phyloP scores from a whole-genome alignment of 1,284 basidiomycete genomes.

The Fomitopsis palustris region DNA sequence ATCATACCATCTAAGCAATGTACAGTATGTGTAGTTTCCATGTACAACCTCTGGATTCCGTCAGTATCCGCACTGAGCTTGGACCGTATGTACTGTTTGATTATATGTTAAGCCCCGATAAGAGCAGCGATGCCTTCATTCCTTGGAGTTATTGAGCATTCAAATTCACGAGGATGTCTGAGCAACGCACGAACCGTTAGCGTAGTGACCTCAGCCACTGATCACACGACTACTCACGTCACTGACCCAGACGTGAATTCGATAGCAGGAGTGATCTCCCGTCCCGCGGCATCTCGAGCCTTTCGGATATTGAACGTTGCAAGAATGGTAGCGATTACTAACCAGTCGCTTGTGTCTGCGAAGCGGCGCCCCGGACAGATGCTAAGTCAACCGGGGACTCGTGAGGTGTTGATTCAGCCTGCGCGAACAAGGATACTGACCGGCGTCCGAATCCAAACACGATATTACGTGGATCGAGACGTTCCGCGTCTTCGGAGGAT shows the following conservation, averaged over 20 bases:
- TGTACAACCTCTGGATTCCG: too few species aligned
- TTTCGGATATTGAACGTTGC: conserved; percentile 4
- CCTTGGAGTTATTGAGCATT: too few species aligned
- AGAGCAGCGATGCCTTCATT: too few species aligned
- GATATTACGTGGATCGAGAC: neutral
- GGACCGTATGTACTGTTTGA: too few species aligned
- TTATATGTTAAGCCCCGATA: too few species aligned
- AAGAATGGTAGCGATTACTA: neutral
- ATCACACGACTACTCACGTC: neutral
- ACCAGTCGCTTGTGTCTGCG: conserved; percentile 3
- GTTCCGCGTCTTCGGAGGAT: neutral
- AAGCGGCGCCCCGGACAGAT: conserved; percentile 3
- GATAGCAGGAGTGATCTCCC: neutral
- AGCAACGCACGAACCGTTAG: neutral
- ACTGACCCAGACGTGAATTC: neutral
- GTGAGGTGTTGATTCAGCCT: neutral
- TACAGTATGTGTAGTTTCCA: too few species aligned
- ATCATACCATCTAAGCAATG: too few species aligned
- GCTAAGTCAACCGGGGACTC: neutral
- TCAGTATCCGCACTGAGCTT: too few species aligned
- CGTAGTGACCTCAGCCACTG: neutral
- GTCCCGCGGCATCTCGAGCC: neutral
- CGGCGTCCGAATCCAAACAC: conserved; percentile 1
- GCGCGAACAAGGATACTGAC: neutral
- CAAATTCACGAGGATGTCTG: neutral